phyloP scores from a whole-genome alignment of 257 asterid species.

The Gentiana dahurica region DNA sequence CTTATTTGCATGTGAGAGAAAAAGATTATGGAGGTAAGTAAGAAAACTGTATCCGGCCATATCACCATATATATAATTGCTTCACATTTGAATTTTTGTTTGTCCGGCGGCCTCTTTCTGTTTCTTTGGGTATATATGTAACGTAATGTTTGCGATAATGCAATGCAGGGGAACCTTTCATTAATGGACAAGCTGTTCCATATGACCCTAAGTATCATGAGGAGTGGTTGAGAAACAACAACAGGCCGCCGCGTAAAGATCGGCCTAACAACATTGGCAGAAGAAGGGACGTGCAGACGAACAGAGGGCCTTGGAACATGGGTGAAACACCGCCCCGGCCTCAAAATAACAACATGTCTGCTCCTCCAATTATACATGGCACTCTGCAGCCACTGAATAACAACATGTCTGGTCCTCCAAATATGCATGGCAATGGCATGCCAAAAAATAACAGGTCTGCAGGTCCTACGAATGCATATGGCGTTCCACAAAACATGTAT shows the following conservation, averaged over 20 bases:
- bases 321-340: constrained; percentile 17
- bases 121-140: no score
- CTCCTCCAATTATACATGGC: constrained; percentile 13
- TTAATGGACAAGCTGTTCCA: constrained; percentile 94
- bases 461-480: constrained; percentile 6
- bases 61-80: background rate
- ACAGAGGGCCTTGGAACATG: constrained; percentile 13
- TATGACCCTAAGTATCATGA: constrained; percentile 88
- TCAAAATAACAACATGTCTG: constrained; percentile 4
- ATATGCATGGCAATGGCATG: background rate
- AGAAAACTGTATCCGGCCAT: background rate
- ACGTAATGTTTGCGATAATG: no score
- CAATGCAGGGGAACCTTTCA: constrained; percentile 82
- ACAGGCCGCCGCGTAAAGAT: constrained; percentile 49
- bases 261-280: constrained; percentile 70
- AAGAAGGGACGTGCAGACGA: constrained; percentile 10
- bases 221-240: constrained; percentile 94
- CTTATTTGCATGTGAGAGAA: constrained; percentile 79
- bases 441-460: constrained; percentile 16
- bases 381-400: background rate
- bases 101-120: no score
- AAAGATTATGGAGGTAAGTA: constrained; percentile 89
- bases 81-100: no score
- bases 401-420: constrained; percentile 20
- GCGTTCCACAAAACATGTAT: constrained; percentile 9